Base-by-base conservation (phyloP, 345 rosid species). In the Salix udensis region DNA sequence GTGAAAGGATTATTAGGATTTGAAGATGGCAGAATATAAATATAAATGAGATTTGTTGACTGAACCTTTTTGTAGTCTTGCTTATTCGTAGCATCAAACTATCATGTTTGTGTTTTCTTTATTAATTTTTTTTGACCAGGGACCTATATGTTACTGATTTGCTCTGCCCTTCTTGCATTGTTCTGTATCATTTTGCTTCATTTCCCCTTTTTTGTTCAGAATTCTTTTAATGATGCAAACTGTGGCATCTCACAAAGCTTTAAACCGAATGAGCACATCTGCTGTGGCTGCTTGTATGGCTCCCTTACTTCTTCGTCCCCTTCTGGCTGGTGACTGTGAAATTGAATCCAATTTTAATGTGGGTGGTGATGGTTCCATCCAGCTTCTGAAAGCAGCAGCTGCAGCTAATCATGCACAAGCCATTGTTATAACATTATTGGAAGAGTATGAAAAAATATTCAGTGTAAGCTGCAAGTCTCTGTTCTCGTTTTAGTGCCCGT, bases 221-320 rank as follows among this genome's bases (percentile, higher is more conserved):
- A 93, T 96, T 77, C 90, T 96, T 78, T 75, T 77, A 77, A 93
- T 96, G 99, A 96, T 96, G 99, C 94, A 90, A 89, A 74, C 71
- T 71, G 86, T 93, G 79, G 92, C 99, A 84, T 88, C 94, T 75
- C 84, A 88, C 79, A 93, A 89, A 88, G 76, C 76, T 71, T 89
- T 76, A 79, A 96, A 93, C 84, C 88, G 91, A 81, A 96, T 96
- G 99, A 96, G 97, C 90, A 73, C 91, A 79, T 91, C 97, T 65
- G 99, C 99, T 37, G 99, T 96, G 71, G 98, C 99, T 39, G 99
- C 99, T 81, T 93, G 99, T 88, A 96, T 93, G 99, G 99, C 98
- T 74, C 99, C 99, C 74, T 88, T 96, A 84, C 97, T 93, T 85
- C 97, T 96, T 78, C 95, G 98, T 11, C 99, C 99, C 72, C 99